Base-by-base conservation (phyloP, 2,329 filamentous ascomycete species). In the Teratosphaeria zuluensis region DNA sequence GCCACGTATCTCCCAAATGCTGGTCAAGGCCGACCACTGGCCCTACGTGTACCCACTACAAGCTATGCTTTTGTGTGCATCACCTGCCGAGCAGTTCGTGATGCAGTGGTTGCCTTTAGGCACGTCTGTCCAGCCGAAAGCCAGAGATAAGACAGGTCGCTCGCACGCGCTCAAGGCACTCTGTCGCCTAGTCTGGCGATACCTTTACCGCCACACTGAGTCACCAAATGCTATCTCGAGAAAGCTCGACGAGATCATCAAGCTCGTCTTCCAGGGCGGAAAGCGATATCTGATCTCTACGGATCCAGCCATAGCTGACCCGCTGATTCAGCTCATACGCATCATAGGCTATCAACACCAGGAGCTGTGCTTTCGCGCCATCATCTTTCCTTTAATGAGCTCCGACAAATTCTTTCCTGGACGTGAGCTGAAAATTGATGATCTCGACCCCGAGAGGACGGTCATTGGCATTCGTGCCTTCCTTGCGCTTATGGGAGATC, bases 381-480 rank as follows among this genome's bases (percentile, higher is more conserved):
- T 97, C 63, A 90, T 99, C n/a, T 97, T 96, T 66, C 94, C 92
- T 2, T 77, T 99, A 42, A 88, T 99, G 69, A 96, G 95, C 70
- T 90, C 91, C 1, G 92, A 96, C 56, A 78, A 91, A n/a, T 94
- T 96, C 70, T 80, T 83, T 31, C 61, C 67, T 4, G 70, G 71
- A 32, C 89, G 86, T 67, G 89, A 96, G 52, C 76, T 94, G 51
- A 91, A 85, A 69, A 88, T 96, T 31, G 94, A 97, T 69, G 90
- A 95, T 69, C 81, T 99, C 62, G 94, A 99, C 62, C 94, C 95
- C 0, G 95, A 99, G 70, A 88, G 90, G 67, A 95, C 96, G 76
- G 92, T 97, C n/a, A 89, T 99, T 65, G 94, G 92, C 2, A 99
- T 99, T 62, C 84, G 91, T 62, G 89, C 94, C 2, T 99, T 97